phyloP scores from a whole-genome alignment of 2,329 filamentous ascomycete genomes.

The Chaetomium sp. region DNA sequence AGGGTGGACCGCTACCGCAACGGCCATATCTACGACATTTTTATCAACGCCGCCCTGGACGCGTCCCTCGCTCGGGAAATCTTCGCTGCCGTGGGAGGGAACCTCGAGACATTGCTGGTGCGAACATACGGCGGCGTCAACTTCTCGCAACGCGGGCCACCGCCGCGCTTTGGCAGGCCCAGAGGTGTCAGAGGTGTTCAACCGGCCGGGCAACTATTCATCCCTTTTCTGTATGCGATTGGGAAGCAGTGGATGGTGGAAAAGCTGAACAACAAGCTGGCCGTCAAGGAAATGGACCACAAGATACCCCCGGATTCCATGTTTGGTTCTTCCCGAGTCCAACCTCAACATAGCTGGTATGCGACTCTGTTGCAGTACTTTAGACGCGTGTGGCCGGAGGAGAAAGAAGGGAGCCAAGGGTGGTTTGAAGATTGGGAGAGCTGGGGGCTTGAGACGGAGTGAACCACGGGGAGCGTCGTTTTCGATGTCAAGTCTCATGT shows the following conservation, averaged over 20 bases:
- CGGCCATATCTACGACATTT: neutral
- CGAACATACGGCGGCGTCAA: neutral
- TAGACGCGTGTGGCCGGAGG: neutral
- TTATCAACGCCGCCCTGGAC: conserved; percentile 3
- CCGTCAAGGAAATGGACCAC: neutral
- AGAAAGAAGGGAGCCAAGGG: neutral
- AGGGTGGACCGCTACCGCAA: neutral
- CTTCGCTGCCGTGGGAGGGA: neutral
- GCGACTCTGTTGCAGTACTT: neutral
- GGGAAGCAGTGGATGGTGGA: neutral
- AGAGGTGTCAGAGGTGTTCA: neutral
- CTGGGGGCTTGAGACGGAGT: neutral
- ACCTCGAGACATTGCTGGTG: neutral
- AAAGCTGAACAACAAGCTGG: neutral
- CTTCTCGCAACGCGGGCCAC: neutral
- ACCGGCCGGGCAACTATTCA: neutral
- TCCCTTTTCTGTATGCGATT: neutral
- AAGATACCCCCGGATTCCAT: neutral
- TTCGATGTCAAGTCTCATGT: too few species aligned
- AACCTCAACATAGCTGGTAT: neutral
- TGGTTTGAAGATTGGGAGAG: neutral
- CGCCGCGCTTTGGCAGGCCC: neutral
- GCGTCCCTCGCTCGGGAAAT: neutral
- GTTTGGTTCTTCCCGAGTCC: neutral
- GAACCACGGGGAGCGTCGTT: neutral